Evolutionary conservation across 495 filamentous ascomycete species (phyloP), one percentile per base, ranked within the genome.

Genomic region (Aspergillus wentii): DNA sequence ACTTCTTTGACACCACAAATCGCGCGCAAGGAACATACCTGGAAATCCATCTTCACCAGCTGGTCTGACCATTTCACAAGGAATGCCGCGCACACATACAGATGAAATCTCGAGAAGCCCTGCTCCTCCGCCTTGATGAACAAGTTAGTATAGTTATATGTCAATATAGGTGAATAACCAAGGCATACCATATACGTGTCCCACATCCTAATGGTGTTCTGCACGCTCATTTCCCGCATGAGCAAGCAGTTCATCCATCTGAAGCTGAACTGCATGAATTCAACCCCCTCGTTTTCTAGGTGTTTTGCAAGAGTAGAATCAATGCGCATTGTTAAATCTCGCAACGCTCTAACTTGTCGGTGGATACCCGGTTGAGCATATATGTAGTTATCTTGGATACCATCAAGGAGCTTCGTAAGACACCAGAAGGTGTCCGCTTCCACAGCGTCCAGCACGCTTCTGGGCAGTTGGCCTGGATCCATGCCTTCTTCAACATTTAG

Each of bases 401-500:
- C 94, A 46, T 98, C 94, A 4, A 98, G 75, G 11, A 98, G 68
- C 57, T 97, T 97, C 0, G 92, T 95, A 29, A 98, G 69, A 57
- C 92, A 97, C 92, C 92, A 98, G 63, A 96, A 98, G 1, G 88
- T 85, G 66, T 98, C 92, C 15, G 92, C 92, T 68, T 98, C 94
- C 17, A 97, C 91, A 2, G 94, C 92, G 66, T 98, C 92, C 22
- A 98, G 68, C 27, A 98, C 92, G 22, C 88, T 74, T 54, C 78
- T 84, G 5, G 92, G 92, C 22, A 98, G 69, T 58, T 95, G 90
- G 9, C 88, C 94, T 1, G 92, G 92, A 57, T 98, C 91, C 89
- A 96, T 94, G 40, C 89, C 89, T 48, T 75, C 80, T 61, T 94
- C 89, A 30, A 96, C 83, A 52, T 96, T 82, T n/a, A 80, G 76